These are phyloP conservation scores for Phytophthora macrochlamydospora DNA, from an alignment of 352 stramenopile genomes.

Conservation along the genomic window DNA sequence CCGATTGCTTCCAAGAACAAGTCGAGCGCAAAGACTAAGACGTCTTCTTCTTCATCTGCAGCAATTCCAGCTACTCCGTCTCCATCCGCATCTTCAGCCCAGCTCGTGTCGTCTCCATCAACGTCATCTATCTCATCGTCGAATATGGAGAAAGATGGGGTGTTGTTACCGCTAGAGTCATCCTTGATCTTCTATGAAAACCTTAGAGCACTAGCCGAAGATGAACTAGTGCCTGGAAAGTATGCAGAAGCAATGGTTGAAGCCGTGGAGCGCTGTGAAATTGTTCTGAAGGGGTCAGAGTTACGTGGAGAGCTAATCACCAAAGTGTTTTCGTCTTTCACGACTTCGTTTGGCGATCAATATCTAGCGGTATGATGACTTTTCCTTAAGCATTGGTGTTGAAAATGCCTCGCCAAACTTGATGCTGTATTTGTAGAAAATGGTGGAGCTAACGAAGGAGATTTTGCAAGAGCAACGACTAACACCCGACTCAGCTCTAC, in stretches of 20 bases:
- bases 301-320: conserved; percentile 69
- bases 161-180: conserved; percentile 27
- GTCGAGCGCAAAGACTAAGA: conserved; percentile 27
- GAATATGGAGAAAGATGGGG: conserved; percentile 53
- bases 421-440: conserved; percentile 46
- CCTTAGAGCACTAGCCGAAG: conserved; percentile 52
- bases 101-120: conserved; percentile 27
- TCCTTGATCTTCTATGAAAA: conserved; percentile 60
- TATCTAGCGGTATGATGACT: conserved; percentile 54
- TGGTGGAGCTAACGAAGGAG: conserved; percentile 51
- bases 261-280: conserved; percentile 53
- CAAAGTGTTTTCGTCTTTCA: conserved; percentile 69
- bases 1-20: conserved; percentile 37
- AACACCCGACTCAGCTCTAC: conserved; percentile 54
- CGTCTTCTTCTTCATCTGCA: conserved; percentile 3
- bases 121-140: conserved; percentile 45
- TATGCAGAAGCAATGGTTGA: conserved; percentile 51
- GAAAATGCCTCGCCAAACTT: no score
- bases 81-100: conserved; percentile 31
- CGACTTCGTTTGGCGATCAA: conserved; percentile 63
- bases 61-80: conserved; percentile 13
- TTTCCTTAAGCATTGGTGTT: no score
- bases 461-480: conserved; percentile 73
- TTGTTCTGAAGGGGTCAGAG: conserved; percentile 74
- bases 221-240: conserved; percentile 39